phyloP scores from a whole-genome alignment of 1,284 basidiomycete species.

The Crepidotus sp. region DNA sequence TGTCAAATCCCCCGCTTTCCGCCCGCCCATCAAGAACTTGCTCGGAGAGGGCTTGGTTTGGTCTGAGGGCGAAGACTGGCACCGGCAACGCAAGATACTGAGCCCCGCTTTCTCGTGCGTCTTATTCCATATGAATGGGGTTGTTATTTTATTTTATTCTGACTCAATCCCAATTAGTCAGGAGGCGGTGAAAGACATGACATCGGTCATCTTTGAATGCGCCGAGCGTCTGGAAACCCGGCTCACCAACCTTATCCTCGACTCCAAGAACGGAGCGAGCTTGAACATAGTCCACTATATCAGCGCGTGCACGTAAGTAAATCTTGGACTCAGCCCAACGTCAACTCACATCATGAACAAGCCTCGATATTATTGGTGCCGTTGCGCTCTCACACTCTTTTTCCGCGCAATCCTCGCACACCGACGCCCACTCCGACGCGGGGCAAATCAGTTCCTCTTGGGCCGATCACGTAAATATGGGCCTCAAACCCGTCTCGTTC shows the following conservation, averaged over 20 bases:
- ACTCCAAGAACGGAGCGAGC: conserved; percentile 12
- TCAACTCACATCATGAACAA: conserved; percentile 1
- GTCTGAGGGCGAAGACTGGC: conserved; percentile 31
- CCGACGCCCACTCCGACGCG: conserved; percentile 20
- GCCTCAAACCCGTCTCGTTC: conserved; percentile 22
- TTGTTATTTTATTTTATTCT: neutral
- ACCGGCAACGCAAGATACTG: conserved; percentile 24
- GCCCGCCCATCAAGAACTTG: conserved; percentile 22
- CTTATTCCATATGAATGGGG: neutral
- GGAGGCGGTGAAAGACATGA: conserved; percentile 25
- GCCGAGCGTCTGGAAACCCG: conserved; percentile 22
- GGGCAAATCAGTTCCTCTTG: conserved; percentile 24
- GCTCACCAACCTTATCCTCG: conserved; percentile 21
- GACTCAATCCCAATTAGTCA: conserved; percentile 8
- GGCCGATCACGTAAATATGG: conserved; percentile 22
- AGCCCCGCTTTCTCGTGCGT: conserved; percentile 27
- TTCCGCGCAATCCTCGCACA: conserved; percentile 18
- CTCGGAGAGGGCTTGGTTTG: conserved; percentile 29
- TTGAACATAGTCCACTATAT: conserved; percentile 21
- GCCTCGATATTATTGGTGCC: conserved; percentile 25
- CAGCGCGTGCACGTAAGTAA: conserved; percentile 22
- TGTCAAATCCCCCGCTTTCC: conserved; percentile 25
- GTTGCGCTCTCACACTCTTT: conserved; percentile 30
- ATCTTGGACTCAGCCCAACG: neutral
- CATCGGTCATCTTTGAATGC: conserved; percentile 22